Evolutionary conservation across 495 filamentous ascomycete genomes (phyloP).

Genomic region (Penicillium macrosclerotiorum): DNA sequence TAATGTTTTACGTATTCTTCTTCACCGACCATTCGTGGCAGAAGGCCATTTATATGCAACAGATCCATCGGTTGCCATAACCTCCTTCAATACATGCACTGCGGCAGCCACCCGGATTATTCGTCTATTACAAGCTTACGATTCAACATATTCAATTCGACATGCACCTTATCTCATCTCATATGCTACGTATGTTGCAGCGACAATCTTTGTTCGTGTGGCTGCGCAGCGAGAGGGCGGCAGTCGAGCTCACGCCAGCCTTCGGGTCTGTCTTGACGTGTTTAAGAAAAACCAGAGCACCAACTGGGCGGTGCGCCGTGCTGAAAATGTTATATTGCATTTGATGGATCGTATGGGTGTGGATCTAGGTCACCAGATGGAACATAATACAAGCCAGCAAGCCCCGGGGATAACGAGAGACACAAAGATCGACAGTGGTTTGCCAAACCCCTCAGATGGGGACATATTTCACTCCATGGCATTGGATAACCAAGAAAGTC

Average conservation of each 20-base stretch:
- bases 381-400: background rate
- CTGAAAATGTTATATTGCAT: conserved; percentile 28
- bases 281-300: conserved; percentile 30
- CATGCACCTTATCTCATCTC: conserved; percentile 36
- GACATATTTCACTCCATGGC: background rate
- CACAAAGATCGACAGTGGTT: too few relatives aligned
- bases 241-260: conserved; percentile 26
- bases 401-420: too few relatives aligned
- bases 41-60: conserved; percentile 28
- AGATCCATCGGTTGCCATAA: conserved; percentile 19
- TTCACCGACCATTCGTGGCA: conserved; percentile 27
- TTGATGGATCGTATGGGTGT: conserved; percentile 36
- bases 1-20: conserved; percentile 21
- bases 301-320: conserved; percentile 31
- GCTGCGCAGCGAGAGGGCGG: conserved; percentile 29
- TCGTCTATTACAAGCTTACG: conserved; percentile 20
- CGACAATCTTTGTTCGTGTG: conserved; percentile 36
- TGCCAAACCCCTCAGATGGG: background rate
- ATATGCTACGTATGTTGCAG: conserved; percentile 39
- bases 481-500: conserved; percentile 5
- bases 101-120: conserved; percentile 23
- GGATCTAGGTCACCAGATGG: conserved; percentile 7
- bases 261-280: conserved; percentile 26
- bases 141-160: conserved; percentile 25
- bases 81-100: conserved; percentile 22